Conservation (phyloP, 2,329 filamentous ascomycete species). For the Ceratocystis smalleyi region DNA sequence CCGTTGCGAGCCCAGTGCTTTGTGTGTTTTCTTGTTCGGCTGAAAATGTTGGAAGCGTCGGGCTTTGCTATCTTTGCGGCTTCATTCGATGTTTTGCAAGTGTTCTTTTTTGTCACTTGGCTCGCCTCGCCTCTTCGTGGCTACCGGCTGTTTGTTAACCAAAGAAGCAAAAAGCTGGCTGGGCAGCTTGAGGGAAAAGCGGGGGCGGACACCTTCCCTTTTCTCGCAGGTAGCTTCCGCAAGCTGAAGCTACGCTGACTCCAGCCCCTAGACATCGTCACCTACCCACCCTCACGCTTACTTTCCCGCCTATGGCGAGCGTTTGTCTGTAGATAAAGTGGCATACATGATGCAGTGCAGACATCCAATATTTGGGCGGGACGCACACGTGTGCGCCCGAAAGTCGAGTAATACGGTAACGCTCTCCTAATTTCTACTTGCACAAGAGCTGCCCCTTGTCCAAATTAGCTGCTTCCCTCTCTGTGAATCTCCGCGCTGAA, state of each 20-base stretch:
- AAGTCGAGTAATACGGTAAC: not conserved
- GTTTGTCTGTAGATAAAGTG: not conserved
- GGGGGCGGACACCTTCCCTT: no score
- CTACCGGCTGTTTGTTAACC: no score
- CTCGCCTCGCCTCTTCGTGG: no score
- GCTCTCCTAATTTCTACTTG: not conserved
- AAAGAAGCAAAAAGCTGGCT: no score
- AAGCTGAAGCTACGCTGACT: no score
- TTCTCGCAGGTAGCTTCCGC: no score
- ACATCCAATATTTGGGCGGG: not conserved
- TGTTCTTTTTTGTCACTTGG: no score
- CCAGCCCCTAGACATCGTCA: no score
- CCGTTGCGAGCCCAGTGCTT: constrained; percentile 4
- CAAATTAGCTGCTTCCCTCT: no score
- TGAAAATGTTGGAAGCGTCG: not conserved
- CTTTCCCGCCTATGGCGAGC: not conserved
- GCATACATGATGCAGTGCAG: not conserved
- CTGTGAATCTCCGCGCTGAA: no score
- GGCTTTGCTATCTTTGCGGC: not conserved
- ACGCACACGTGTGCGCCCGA: not conserved
- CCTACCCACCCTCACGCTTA: not conserved
- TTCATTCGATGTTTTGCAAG: not conserved
- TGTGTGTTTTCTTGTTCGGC: not conserved
- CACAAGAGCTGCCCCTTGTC: not conserved
- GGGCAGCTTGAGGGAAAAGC: no score